A percentile compares a stretch with the other conserved stretches of the same genome.
Conservation (phyloP, 345 rosid genomes). For the Eucalyptus marginata region DNA sequence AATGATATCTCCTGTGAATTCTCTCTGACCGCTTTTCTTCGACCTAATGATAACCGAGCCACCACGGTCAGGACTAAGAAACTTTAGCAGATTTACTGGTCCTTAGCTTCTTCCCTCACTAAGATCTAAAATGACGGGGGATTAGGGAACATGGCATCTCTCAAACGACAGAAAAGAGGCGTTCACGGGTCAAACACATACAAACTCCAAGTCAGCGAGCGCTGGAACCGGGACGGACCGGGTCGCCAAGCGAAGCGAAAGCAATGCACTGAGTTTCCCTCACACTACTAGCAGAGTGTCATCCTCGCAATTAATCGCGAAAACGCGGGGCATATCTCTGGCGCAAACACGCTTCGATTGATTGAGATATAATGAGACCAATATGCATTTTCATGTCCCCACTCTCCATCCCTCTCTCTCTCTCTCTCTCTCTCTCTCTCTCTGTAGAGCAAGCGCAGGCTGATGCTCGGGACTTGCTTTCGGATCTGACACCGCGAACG, state of each 20-base stretch:
- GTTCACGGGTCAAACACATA: not conserved
- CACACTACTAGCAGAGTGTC: not conserved
- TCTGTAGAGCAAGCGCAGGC: not conserved
- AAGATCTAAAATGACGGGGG: not conserved
- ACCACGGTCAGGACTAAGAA: not conserved
- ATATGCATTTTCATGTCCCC: not conserved
- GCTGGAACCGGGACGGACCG: not conserved
- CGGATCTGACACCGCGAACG: not conserved
- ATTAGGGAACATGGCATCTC: not conserved
- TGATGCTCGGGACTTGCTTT: not conserved
- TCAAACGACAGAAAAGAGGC: not conserved
- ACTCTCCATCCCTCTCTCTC: not conserved
- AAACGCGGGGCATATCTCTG: not conserved
- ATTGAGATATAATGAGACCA: not conserved
- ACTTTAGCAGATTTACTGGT: not conserved
- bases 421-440: not conserved
- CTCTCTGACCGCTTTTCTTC: not conserved
- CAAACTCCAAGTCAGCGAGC: not conserved
- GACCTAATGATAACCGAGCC: not conserved
- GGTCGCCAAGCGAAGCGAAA: not conserved
- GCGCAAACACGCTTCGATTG: not conserved
- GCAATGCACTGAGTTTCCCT: not conserved
- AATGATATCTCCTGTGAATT: not conserved
- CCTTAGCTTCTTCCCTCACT: not conserved
- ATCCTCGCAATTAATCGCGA: conserved; percentile 4